These are phyloP conservation scores for Colletotrichum sp. DNA, from an alignment of 2,329 filamentous ascomycete species.

Conservation along the genomic window DNA sequence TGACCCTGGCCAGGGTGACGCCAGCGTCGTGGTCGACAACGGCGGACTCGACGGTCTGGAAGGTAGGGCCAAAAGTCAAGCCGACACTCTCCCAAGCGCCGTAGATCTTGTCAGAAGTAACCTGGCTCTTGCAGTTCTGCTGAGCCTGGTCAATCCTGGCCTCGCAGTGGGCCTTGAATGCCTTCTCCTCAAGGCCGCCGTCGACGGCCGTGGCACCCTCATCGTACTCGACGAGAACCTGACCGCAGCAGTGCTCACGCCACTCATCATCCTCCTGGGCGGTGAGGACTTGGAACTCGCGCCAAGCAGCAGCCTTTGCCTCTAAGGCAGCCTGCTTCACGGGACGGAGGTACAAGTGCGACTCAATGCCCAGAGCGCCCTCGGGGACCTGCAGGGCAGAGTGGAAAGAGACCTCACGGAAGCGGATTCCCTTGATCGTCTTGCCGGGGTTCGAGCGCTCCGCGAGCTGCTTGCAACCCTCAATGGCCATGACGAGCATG, in stretches of 20 bases:
- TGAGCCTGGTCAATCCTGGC: not conserved
- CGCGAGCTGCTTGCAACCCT: not conserved
- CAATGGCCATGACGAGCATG: not conserved
- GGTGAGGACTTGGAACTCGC: not conserved
- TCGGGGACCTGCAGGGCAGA: not conserved
- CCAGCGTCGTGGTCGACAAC: conserved; percentile 8
- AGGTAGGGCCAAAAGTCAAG: conserved; percentile 20
- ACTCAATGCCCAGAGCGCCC: not conserved
- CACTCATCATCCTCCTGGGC: not conserved
- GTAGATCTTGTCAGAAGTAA: conserved; percentile 7
- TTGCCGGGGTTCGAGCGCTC: not conserved
- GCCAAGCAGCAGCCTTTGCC: not conserved
- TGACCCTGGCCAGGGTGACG: not conserved
- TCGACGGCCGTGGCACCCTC: not conserved
- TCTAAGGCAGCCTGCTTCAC: not conserved
- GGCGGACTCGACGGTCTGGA: conserved; percentile 17
- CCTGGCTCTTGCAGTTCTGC: not conserved
- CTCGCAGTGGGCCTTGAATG: not conserved
- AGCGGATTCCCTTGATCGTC: conserved; percentile 18
- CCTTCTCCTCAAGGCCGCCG: not conserved
- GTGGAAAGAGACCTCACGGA: not conserved
- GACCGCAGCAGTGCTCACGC: not conserved
- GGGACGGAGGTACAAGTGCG: not conserved
- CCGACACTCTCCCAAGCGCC: conserved; percentile 18
- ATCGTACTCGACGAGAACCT: not conserved